A percentile compares a stretch with the other conserved stretches of the same genome.
Conservation (phyloP, 2,329 filamentous ascomycete species). For the Akanthomyces lecanii region DNA sequence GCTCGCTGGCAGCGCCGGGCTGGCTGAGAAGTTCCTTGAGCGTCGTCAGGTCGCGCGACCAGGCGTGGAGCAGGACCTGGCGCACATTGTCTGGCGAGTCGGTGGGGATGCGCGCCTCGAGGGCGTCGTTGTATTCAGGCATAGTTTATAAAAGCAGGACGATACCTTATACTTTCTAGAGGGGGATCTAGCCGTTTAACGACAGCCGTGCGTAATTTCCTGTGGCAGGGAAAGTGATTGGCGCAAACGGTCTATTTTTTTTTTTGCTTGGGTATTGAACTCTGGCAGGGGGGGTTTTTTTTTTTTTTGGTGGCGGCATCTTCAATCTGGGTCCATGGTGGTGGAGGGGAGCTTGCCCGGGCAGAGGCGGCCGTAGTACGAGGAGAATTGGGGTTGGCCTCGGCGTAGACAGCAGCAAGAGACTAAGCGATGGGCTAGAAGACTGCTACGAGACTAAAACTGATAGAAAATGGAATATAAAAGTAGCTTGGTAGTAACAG, state of each 20-base stretch:
- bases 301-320: background rate
- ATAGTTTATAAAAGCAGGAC: slow-evolving; percentile 19
- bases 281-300: background rate
- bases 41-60: slow-evolving; percentile 57
- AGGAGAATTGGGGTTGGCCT: background rate
- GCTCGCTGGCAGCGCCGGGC: slow-evolving; percentile 64
- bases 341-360: slow-evolving; percentile 5
- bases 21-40: slow-evolving; percentile 66
- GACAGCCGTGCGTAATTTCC: background rate
- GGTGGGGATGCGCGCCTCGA: slow-evolving; percentile 49
- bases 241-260: background rate
- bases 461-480: no score
- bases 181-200: background rate
- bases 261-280: background rate
- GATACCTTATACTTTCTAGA: no score
- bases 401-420: background rate
- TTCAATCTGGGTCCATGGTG: background rate
- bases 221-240: background rate
- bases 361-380: slow-evolving; percentile 16
- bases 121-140: slow-evolving; percentile 43
- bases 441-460: no score
- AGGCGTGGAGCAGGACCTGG: slow-evolving; percentile 50
- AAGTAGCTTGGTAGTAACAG: no score
- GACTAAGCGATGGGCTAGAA: background rate
- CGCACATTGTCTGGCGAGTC: slow-evolving; percentile 48